Base-by-base conservation (phyloP, 306 rosid genomes). In the Datisca glomerata region DNA sequence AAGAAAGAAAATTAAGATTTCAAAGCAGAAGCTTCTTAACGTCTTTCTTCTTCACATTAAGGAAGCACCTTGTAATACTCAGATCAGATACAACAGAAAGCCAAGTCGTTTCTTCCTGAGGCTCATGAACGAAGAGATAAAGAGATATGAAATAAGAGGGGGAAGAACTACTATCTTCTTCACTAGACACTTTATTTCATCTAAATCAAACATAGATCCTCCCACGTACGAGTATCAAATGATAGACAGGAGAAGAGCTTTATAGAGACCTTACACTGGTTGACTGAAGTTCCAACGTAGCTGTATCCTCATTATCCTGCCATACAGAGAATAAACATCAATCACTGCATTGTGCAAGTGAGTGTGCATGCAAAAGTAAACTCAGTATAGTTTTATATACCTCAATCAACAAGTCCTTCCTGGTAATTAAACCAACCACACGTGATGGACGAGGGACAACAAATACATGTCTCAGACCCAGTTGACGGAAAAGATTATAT, bases 401-500 rank as follows among this genome's bases (percentile, higher is more conserved):
- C 97, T 80, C 95, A 22, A 89, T 78, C 69, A 89, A 70, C 69
- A 89, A 61, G 66, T 89, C 95, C 70, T 74, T 70, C 40, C 97
- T 71, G 45, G 97, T 89, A 24, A 89, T 89, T 50, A 89, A 69
- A 63, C 97, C 95, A 47, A 83, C 40, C 56, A 74, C 93, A 19
- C 67, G 68, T 33, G 95, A 72, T 16, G 97, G 97, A 36, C 95
- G 91, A 7, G 97, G 93, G 51, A 75, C 84, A 41, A 89, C 97
- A 70, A 89, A 84, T 53, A 70, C 48, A 64, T 89, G 97, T 57
- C 97, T 83, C 72, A 89, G 64, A 46, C 97, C 97, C 49, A 89
- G 83, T 63, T 89, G 95, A 25, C 97, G 94, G 71, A 89, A 89
- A 53, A 89, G 91, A 72, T 89, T 89, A 67, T 89, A 89, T 22